Base-by-base conservation (phyloP, 495 filamentous ascomycete genomes). In the Hypoxylon rickii region DNA sequence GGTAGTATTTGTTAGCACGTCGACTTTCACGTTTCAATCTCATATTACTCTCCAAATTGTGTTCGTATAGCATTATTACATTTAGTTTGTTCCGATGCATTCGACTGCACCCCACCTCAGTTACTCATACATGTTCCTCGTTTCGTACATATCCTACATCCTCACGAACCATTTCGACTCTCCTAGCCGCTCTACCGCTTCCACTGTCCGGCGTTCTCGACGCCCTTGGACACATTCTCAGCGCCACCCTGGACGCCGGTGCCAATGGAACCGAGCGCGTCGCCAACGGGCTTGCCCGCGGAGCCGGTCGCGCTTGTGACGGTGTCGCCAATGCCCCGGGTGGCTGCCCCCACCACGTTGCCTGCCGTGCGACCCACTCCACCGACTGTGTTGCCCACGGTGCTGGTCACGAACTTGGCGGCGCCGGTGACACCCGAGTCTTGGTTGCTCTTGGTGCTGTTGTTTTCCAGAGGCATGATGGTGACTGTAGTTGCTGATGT, bases 201-300 rank as follows among this genome's bases (percentile, higher is more conserved):
- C 77, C 85, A 85, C 70, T 88, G 73, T 2, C 86, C 86, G 20
- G 86, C 85, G 65, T 87, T 76, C 74, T 89, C 86, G 31, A 87
- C 78, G 0, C 86, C 85, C 68, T 81, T 77, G 8, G 83, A 79
- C 26, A 87, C 77, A 24, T 63, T 66, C 13, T 76, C 76, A 15
- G 79, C 75, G 2, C 80, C 86, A 44, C 80, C 71, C 68, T 89
- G 82, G 11, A 88, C 58, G 1, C 85, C 84, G 1, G 76, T 81
- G 3, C 79, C 83, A 15, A 84, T 65, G 63, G 76, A 83, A 8
- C 82, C 78, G 36, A 91, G 55, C 0, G 80, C 86, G 63, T 89
- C 81, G 0, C 87, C 87, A 1, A 91, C 74, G 2, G 85, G 83
- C 61, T 80, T 79, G 19, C 86, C 87, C 13, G 81, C 66, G 22